A percentile compares a stretch with the other conserved stretches of the same genome.
Evolutionary conservation across 2,329 filamentous ascomycete genomes (phyloP).

Genomic region (Rhinocladiella similis): DNA sequence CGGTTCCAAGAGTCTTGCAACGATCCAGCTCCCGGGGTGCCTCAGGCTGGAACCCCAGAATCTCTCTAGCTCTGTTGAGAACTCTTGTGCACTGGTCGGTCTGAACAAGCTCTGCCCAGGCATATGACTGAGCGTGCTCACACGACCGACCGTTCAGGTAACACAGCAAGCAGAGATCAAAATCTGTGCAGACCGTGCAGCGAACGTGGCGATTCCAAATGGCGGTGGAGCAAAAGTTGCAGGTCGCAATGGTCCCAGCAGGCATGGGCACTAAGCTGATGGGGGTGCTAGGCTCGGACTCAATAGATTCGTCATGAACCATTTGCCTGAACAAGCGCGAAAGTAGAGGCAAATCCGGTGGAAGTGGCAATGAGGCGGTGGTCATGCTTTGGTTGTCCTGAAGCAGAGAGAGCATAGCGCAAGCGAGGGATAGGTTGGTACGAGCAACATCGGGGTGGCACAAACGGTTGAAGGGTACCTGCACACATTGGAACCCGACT

Average conservation of each 20-base stretch:
- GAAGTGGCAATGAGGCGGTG: conserved; percentile 21
- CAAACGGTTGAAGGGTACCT: conserved; percentile 37
- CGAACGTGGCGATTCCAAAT: conserved; percentile 42
- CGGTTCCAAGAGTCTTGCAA: conserved; percentile 31
- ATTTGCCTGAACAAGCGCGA: conserved; percentile 34
- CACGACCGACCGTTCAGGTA: conserved; percentile 39
- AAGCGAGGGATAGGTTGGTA: conserved; percentile 33
- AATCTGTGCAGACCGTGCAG: conserved; percentile 38
- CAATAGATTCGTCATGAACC: conserved; percentile 36
- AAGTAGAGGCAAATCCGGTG: conserved; percentile 33
- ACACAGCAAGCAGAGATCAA: conserved; percentile 38
- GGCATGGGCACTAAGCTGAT: conserved; percentile 34
- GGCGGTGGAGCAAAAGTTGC: conserved; percentile 39
- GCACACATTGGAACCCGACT: conserved; percentile 37
- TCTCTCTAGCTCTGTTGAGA: conserved; percentile 30
- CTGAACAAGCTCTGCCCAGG: conserved; percentile 37
- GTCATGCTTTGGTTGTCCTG: conserved; percentile 24
- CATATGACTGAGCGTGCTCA: conserved; percentile 36
- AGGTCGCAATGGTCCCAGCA: conserved; percentile 36
- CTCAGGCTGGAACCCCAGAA: conserved; percentile 30
- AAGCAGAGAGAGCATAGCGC: conserved; percentile 35
- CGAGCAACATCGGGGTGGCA: conserved; percentile 38
- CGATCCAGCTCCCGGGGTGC: conserved; percentile 29
- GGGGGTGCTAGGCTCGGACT: conserved; percentile 25
- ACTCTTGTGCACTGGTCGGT: conserved; percentile 32